Evolutionary conservation across 306 rosid genomes (phyloP).

Genomic region (Cicer yamashitae): DNA sequence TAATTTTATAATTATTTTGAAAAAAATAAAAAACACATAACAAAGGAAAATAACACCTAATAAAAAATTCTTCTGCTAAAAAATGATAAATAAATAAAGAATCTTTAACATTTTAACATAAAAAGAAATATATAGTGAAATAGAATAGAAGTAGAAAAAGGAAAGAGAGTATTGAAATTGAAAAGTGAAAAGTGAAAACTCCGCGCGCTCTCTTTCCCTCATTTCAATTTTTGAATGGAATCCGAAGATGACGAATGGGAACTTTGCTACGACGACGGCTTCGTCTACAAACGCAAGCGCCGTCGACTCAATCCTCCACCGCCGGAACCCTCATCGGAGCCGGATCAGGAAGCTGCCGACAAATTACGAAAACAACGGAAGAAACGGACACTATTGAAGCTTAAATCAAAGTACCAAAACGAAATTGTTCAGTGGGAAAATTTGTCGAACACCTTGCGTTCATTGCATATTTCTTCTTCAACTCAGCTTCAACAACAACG

Average conservation of each 20-base stretch:
- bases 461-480: slow-evolving; percentile 54
- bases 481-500: slow-evolving; percentile 36
- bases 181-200: slow-evolving; percentile 23
- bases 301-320: slow-evolving; percentile 48
- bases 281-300: slow-evolving; percentile 76
- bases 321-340: background rate
- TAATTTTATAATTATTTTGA: too few relatives aligned
- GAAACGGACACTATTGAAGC: slow-evolving; percentile 62
- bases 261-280: slow-evolving; percentile 74
- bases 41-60: too few relatives aligned
- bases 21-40: too few relatives aligned
- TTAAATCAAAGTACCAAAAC: slow-evolving; percentile 53
- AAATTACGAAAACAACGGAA: slow-evolving; percentile 57
- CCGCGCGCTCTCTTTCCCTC: slow-evolving; percentile 9
- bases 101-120: too few relatives aligned
- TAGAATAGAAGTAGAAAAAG: background rate
- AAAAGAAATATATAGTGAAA: too few relatives aligned
- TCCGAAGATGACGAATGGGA: slow-evolving; percentile 67
- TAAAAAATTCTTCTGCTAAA: too few relatives aligned
- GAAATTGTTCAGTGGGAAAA: slow-evolving; percentile 75
- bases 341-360: slow-evolving; percentile 40
- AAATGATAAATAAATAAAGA: too few relatives aligned
- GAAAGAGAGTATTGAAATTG: background rate
- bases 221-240: slow-evolving; percentile 37
- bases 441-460: slow-evolving; percentile 57